Evolutionary conservation across 179 eudicot species (phyloP).

Genomic region (Vitellaria paradoxa): DNA sequence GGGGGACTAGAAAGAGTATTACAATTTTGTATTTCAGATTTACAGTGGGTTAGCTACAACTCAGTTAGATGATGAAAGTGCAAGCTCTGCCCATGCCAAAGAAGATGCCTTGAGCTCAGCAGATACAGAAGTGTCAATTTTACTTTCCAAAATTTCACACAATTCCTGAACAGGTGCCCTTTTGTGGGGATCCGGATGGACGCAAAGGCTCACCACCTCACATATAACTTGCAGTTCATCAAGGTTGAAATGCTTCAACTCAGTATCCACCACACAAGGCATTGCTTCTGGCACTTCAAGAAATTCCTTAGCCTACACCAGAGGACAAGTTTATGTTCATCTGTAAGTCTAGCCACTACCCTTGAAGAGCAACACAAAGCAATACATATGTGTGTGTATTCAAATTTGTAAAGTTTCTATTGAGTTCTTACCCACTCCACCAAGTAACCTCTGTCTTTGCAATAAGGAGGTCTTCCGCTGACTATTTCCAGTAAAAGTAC

Average conservation of each 20-base stretch:
- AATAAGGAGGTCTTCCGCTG: conserved; percentile 76
- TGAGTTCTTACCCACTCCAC: conserved; percentile 75
- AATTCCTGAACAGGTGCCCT: conserved; percentile 57
- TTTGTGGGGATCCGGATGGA: conserved; percentile 44
- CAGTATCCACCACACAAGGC: conserved; percentile 67
- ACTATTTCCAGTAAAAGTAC: conserved; percentile 77
- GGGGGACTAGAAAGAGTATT: conserved; percentile 1
- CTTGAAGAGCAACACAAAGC: not conserved
- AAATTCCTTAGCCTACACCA: conserved; percentile 74
- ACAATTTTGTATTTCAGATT: conserved; percentile 28
- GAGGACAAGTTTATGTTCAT: not conserved
- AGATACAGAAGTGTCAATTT: conserved; percentile 63
- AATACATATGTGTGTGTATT: not conserved
- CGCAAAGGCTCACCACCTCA: conserved; percentile 69
- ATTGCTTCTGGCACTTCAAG: conserved; percentile 59
- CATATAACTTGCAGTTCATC: conserved; percentile 75
- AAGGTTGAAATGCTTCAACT: conserved; percentile 62
- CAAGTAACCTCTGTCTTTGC: conserved; percentile 70
- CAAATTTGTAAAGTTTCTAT: not conserved
- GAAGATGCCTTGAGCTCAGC: conserved; percentile 77
- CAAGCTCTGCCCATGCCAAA: conserved; percentile 95
- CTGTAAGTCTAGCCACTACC: not conserved
- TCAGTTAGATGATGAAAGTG: conserved; percentile 48
- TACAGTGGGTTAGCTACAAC: conserved; percentile 42
- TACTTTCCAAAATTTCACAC: conserved; percentile 52